These are phyloP conservation scores for Strobilomyces confusus DNA, from an alignment of 768 basidiomycete genomes.

Conservation along the genomic window DNA sequence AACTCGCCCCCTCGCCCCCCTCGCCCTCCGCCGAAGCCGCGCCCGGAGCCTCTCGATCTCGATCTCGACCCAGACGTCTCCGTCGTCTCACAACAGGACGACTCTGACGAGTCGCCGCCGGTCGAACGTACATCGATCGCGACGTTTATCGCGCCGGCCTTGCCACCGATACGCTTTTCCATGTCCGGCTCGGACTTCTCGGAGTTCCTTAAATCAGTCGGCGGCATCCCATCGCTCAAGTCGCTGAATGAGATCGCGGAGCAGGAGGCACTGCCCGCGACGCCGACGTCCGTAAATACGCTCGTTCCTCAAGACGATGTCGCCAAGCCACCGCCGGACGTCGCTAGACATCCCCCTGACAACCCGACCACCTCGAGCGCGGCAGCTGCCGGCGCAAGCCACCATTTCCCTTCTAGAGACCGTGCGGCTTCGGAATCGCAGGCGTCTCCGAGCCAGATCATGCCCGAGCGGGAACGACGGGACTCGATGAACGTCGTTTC, in stretches of 20 bases:
- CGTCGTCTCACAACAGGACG: slow-evolving; percentile 30
- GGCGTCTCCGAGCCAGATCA: slow-evolving; percentile 7
- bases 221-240: slow-evolving; percentile 44
- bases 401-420: slow-evolving; percentile 13
- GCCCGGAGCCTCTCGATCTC: slow-evolving; percentile 30
- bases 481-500: slow-evolving; percentile 23
- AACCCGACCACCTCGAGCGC: not conserved
- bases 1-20: slow-evolving; percentile 41
- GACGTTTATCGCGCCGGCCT: slow-evolving; percentile 81
- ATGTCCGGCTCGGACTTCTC: slow-evolving; percentile 80
- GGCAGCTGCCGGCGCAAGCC: slow-evolving; percentile 8
- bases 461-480: slow-evolving; percentile 19
- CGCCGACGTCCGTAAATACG: slow-evolving; percentile 20
- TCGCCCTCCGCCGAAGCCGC: slow-evolving; percentile 41
- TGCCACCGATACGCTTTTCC: slow-evolving; percentile 90
- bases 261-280: slow-evolving; percentile 31
- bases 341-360: not conserved
- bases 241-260: slow-evolving; percentile 45
- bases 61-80: slow-evolving; percentile 17
- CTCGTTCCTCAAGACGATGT: slow-evolving; percentile 9
- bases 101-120: slow-evolving; percentile 56
- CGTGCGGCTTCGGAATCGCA: slow-evolving; percentile 35
- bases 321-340: not conserved
- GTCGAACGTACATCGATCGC: slow-evolving; percentile 65
- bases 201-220: slow-evolving; percentile 60